These are phyloP conservation scores for Immersiella caudata DNA, from an alignment of 495 filamentous ascomycete genomes.

Conservation along the genomic window DNA sequence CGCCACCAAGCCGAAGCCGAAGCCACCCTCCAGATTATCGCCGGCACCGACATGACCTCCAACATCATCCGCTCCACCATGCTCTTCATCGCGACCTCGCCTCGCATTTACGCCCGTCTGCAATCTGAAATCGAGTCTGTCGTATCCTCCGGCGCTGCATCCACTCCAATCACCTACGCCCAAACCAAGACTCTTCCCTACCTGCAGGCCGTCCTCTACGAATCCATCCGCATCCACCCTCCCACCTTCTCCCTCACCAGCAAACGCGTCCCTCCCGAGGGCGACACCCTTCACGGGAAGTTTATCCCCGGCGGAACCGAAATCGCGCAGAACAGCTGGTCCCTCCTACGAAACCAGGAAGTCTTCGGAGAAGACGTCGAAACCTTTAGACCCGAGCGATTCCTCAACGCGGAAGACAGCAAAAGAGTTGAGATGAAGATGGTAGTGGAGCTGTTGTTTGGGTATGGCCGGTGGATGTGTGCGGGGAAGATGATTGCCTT, in stretches of 20 bases:
- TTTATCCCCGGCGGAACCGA: slow-evolving; percentile 56
- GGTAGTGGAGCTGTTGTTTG: slow-evolving; percentile 35
- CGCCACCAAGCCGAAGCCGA: slow-evolving; percentile 41
- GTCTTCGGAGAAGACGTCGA: slow-evolving; percentile 54
- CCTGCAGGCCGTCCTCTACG: slow-evolving; percentile 54
- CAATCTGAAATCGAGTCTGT: slow-evolving; percentile 60
- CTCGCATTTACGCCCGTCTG: slow-evolving; percentile 53
- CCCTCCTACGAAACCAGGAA: slow-evolving; percentile 36
- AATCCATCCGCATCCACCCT: slow-evolving; percentile 52
- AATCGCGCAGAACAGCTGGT: slow-evolving; percentile 52
- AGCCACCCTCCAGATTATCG: slow-evolving; percentile 51
- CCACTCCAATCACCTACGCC: slow-evolving; percentile 41
- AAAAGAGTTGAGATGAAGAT: slow-evolving; percentile 43
- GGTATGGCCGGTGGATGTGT: not conserved
- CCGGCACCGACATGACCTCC: slow-evolving; percentile 67
- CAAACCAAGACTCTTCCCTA: slow-evolving; percentile 50
- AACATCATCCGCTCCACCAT: slow-evolving; percentile 60
- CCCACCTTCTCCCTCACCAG: slow-evolving; percentile 39
- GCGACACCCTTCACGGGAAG: slow-evolving; percentile 51
- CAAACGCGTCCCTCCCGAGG: slow-evolving; percentile 54
- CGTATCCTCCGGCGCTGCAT: slow-evolving; percentile 38
- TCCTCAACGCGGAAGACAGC: slow-evolving; percentile 48
- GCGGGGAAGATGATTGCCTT: not conserved
- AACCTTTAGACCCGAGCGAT: slow-evolving; percentile 59
- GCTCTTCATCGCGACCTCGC: slow-evolving; percentile 53